Conservation (phyloP, 2,329 filamentous ascomycete genomes). For the Cercospora janseana region DNA sequence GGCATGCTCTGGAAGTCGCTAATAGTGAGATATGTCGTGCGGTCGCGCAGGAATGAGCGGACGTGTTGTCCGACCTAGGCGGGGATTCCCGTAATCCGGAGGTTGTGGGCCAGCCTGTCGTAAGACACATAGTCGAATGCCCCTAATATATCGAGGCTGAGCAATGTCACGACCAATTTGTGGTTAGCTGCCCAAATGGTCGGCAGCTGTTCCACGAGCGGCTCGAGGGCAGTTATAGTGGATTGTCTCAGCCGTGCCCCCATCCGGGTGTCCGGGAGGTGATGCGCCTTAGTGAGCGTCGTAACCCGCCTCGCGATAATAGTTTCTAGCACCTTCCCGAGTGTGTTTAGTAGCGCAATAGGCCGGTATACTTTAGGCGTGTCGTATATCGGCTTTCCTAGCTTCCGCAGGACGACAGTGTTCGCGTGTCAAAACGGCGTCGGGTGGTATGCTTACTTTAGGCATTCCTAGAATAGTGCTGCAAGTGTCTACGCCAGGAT, state of each 20-base stretch:
- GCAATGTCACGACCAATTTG: conserved; percentile 33
- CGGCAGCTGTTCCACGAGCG: conserved; percentile 32
- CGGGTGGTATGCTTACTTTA: neutral
- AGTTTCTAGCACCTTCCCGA: conserved; percentile 36
- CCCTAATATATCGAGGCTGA: conserved; percentile 35
- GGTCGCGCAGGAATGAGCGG: neutral
- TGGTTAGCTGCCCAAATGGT: conserved; percentile 17
- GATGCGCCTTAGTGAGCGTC: conserved; percentile 24
- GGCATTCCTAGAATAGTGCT: neutral
- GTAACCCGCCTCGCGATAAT: conserved; percentile 27
- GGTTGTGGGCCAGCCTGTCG: conserved; percentile 37
- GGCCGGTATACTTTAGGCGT: conserved; percentile 32
- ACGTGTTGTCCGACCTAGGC: neutral
- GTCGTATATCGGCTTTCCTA: conserved; percentile 32
- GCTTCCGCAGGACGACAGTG: conserved; percentile 34
- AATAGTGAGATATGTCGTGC: neutral
- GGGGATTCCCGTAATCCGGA: conserved; percentile 22
- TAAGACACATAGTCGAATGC: conserved; percentile 40
- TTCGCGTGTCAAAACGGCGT: conserved; percentile 24
- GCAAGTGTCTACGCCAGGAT: neutral
- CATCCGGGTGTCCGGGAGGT: conserved; percentile 31
- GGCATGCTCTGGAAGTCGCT: neutral
- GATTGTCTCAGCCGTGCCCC: conserved; percentile 31
- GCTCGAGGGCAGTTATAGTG: conserved; percentile 33
- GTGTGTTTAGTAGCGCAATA: conserved; percentile 33